phyloP scores from a whole-genome alignment of 2,329 filamentous ascomycete genomes.

The Neoascochyta sp. region DNA sequence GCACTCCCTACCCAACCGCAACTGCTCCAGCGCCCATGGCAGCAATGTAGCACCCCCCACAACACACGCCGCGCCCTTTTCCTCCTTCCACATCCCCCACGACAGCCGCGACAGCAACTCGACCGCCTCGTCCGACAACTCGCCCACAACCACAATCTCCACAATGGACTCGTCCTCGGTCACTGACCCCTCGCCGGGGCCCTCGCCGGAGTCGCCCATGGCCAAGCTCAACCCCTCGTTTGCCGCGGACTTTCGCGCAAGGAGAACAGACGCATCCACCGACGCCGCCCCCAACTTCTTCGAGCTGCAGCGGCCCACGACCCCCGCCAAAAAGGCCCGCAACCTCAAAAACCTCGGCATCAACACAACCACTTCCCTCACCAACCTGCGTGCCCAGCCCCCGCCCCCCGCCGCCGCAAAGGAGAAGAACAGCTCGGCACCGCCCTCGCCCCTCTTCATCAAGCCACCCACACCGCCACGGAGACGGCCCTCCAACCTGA shows the following conservation, averaged over 20 bases:
- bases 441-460: constrained; percentile 72
- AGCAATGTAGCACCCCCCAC: constrained; percentile 30
- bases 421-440: constrained; percentile 54
- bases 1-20: constrained; percentile 38
- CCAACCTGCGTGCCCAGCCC: constrained; percentile 43
- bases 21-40: constrained; percentile 24
- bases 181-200: constrained; percentile 86
- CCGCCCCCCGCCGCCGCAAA: constrained; percentile 54
- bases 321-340: constrained; percentile 64
- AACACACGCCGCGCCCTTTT: constrained; percentile 32
- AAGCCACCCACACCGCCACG: constrained; percentile 69
- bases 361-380: constrained; percentile 55
- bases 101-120: constrained; percentile 77
- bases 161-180: constrained; percentile 88
- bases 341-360: constrained; percentile 84
- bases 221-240: constrained; percentile 69
- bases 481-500: constrained; percentile 72
- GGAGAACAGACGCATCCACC: constrained; percentile 42
- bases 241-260: constrained; percentile 52
- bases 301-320: constrained; percentile 47
- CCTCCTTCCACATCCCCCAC: constrained; percentile 55
- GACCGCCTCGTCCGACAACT: constrained; percentile 86
- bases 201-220: constrained; percentile 81
- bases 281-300: constrained; percentile 50
- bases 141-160: constrained; percentile 88